Evolutionary conservation across 2,329 filamentous ascomycete species (phyloP).

Genomic region (Tolypocladium tropicale): DNA sequence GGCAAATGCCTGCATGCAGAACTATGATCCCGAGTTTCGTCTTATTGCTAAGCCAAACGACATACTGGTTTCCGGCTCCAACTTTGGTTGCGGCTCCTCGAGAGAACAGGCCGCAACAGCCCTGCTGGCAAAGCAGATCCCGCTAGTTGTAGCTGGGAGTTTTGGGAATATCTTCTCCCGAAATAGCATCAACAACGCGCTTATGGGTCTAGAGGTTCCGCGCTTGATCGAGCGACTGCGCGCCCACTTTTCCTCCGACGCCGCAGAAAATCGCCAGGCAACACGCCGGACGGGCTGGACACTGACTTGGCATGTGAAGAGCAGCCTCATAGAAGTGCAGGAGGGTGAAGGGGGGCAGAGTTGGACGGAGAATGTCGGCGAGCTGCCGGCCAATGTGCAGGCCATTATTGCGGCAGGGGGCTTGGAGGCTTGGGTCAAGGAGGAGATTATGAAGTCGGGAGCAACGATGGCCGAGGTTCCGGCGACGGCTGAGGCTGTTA

Average conservation of each 20-base stretch:
- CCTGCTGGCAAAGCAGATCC: slow-evolving; percentile 70
- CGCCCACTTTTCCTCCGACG: slow-evolving; percentile 41
- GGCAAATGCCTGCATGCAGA: slow-evolving; percentile 86
- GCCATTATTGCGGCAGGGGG: slow-evolving; percentile 72
- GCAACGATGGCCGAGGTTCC: too few relatives aligned
- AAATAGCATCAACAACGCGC: slow-evolving; percentile 71
- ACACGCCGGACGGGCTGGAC: slow-evolving; percentile 77
- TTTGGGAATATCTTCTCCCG: slow-evolving; percentile 77
- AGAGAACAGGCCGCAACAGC: slow-evolving; percentile 81
- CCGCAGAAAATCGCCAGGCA: slow-evolving; percentile 35
- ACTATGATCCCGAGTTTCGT: slow-evolving; percentile 72
- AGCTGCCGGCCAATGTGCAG: slow-evolving; percentile 77
- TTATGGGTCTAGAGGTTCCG: slow-evolving; percentile 63
- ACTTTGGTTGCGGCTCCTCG: slow-evolving; percentile 76
- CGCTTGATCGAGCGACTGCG: slow-evolving; percentile 56
- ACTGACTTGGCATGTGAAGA: slow-evolving; percentile 71
- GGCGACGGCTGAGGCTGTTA: too few relatives aligned
- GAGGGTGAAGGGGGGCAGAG: slow-evolving; percentile 56
- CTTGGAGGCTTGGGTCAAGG: slow-evolving; percentile 74
- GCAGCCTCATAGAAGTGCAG: slow-evolving; percentile 61
- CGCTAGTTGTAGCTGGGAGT: slow-evolving; percentile 68
- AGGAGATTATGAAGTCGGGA: slow-evolving; percentile 43
- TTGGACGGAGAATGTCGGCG: slow-evolving; percentile 75
- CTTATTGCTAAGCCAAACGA: slow-evolving; percentile 56
- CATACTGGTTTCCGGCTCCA: slow-evolving; percentile 77